Percentiles rank a stretch among this genome's conserved stretches.
Conservation (phyloP, 768 basidiomycete species). For the Infundibulicybe gibba region DNA sequence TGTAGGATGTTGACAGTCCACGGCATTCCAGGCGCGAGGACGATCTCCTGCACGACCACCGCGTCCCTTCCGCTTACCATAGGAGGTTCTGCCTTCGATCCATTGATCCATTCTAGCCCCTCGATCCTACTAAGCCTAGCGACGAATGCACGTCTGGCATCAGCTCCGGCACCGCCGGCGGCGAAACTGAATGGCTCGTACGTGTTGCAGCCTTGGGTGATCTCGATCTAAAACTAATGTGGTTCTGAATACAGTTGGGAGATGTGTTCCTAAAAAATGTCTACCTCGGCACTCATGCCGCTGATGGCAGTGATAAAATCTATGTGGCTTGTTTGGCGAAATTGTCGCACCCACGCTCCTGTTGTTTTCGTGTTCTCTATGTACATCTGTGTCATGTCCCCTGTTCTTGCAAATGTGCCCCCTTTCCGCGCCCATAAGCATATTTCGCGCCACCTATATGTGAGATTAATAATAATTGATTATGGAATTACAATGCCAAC, state of each 20-base stretch:
- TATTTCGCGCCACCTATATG: not conserved
- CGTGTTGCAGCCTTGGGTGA: not conserved
- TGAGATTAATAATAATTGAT: not conserved
- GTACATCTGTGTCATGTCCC: not conserved
- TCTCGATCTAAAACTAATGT: not conserved
- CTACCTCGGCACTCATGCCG: conserved; percentile 31
- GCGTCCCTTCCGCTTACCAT: not conserved
- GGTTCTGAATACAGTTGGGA: conserved; percentile 21
- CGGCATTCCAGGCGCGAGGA: conserved; percentile 49
- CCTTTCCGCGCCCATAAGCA: not conserved
- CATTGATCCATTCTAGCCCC: not conserved
- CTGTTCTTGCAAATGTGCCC: not conserved
- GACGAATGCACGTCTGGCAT: not conserved
- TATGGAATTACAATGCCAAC: no score
- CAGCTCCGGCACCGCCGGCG: not conserved
- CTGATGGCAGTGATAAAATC: conserved; percentile 20
- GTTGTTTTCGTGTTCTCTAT: not conserved
- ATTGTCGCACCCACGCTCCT: no score
- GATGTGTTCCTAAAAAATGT: conserved; percentile 40
- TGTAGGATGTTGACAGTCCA: conserved; percentile 56
- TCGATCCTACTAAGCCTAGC: not conserved
- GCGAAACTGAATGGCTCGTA: not conserved
- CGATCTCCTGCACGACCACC: not conserved
- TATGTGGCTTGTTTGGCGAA: not conserved
- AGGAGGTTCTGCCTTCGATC: not conserved